Evolutionary conservation across 2,329 filamentous ascomycete species (phyloP).

Genomic region (Aspergillus caelatus): DNA sequence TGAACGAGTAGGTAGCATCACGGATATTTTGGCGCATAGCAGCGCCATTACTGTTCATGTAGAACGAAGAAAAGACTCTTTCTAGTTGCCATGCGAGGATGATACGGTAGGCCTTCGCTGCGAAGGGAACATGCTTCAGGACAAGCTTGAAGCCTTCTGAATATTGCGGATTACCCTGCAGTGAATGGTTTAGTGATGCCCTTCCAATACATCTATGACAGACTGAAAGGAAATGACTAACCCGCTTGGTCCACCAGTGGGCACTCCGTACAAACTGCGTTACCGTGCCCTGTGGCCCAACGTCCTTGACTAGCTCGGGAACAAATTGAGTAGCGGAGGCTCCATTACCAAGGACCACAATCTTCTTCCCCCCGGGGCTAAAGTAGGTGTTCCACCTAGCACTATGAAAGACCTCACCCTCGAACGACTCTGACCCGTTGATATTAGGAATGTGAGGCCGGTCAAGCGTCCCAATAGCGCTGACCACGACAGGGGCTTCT

Average conservation of each 20-base stretch:
- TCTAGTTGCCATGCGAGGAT: background rate
- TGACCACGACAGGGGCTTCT: background rate
- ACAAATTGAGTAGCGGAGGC: background rate
- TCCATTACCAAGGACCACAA: background rate
- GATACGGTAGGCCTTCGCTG: background rate
- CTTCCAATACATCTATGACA: background rate
- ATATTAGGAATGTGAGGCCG: background rate
- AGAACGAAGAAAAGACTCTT: background rate
- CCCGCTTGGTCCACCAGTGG: background rate
- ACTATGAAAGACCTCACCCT: background rate
- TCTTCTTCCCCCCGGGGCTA: background rate
- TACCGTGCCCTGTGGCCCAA: background rate
- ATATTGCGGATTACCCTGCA: background rate
- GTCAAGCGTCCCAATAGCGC: background rate
- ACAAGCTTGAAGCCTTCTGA: background rate
- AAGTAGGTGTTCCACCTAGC: background rate
- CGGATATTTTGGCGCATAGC: background rate
- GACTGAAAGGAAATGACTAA: background rate
- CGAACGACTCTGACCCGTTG: background rate
- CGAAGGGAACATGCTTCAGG: background rate
- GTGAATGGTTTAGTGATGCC: background rate
- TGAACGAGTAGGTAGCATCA: background rate
- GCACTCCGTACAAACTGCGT: background rate
- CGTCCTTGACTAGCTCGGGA: background rate
- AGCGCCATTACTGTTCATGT: background rate